phyloP scores from a whole-genome alignment of 2,329 filamentous ascomycete species.

The Mariannaea elegans region DNA sequence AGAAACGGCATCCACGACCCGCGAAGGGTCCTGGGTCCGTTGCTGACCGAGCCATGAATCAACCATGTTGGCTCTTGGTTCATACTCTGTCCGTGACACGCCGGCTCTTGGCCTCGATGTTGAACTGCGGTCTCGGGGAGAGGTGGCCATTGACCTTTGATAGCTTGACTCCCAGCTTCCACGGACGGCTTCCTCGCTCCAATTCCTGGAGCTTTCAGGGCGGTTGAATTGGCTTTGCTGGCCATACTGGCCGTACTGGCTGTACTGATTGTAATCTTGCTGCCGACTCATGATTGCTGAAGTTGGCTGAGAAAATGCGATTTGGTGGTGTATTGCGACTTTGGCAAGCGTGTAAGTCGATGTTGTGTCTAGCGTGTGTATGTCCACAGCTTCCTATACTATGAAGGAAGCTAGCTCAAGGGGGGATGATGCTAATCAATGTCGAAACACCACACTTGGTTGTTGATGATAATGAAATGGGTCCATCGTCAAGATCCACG shows the following conservation, averaged over 20 bases:
- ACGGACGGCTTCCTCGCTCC: constrained; percentile 40
- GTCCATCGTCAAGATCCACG: constrained; percentile 11
- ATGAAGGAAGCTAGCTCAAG: too few relatives aligned
- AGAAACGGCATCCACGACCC: constrained; percentile 30
- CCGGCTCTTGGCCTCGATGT: constrained; percentile 19
- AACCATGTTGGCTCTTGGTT: constrained; percentile 32
- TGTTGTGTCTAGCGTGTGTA: neutral
- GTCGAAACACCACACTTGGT: constrained; percentile 1
- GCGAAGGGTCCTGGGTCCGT: constrained; percentile 28
- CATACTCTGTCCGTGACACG: constrained; percentile 26
- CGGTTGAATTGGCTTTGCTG: constrained; percentile 12
- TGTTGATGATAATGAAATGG: constrained; percentile 1
- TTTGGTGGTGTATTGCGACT: neutral
- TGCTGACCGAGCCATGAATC: constrained; percentile 40
- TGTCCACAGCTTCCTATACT: neutral
- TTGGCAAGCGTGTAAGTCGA: constrained; percentile 23
- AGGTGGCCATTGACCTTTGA: constrained; percentile 32
- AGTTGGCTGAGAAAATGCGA: neutral
- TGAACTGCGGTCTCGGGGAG: constrained; percentile 31
- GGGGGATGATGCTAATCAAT: constrained; percentile 1
- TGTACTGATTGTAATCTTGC: neutral
- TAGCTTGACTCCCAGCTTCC: constrained; percentile 39
- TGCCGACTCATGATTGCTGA: constrained; percentile 33
- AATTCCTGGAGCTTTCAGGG: constrained; percentile 38
- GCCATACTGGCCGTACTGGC: neutral